Base-by-base conservation (phyloP, 2,329 filamentous ascomycete species). In the Amauroascus verrucosus region DNA sequence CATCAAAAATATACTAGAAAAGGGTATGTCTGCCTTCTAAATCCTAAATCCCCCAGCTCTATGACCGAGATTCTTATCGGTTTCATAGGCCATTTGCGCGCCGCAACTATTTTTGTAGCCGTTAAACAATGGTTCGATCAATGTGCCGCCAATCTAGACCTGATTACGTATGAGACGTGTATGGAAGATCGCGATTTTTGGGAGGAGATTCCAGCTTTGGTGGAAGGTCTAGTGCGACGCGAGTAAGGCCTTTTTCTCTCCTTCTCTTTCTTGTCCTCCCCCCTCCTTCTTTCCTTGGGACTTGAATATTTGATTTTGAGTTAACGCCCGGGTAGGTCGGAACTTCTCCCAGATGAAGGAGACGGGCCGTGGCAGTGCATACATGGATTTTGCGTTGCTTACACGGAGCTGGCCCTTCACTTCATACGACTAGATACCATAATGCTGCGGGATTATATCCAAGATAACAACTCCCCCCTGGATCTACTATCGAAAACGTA, bases 161-260 rank as follows among this genome's bases (percentile, higher is more conserved):
- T 61, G 18, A 56, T 74, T 3, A 63, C 66, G 0, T 59, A 64
- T 18, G 66, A 69, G 41, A 59, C 68, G 5, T 63, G 69, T 35
- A 53, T 63, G 7, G 67, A 72, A 9, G 67, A 75, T 33, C 62
- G 62, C 22, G 69, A 72, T 4, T 73, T 76, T 55, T 76, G 74
- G 73, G 66, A 71, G 30, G 64, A 69, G 13, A 48, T 76, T 7
- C 73, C 73, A 9, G 56, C 55, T 2, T 40, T 75, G 16, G 54
- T 72, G 20, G 70, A 74, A 54, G 57, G 56, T 41, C 56, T 76
- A 26, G 57, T 75, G 47, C 67, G 68, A 53, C 65, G 74, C 62
- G 54, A 58, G 68, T 72, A 65, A 62, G 65, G 35, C 18, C 7
- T 30, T 30, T 30, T 4, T 30, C 3, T 16, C 6, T 40, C 9